Base-by-base conservation (phyloP, 2,329 filamentous ascomycete species). In the Arthrinium phaeospermum region DNA sequence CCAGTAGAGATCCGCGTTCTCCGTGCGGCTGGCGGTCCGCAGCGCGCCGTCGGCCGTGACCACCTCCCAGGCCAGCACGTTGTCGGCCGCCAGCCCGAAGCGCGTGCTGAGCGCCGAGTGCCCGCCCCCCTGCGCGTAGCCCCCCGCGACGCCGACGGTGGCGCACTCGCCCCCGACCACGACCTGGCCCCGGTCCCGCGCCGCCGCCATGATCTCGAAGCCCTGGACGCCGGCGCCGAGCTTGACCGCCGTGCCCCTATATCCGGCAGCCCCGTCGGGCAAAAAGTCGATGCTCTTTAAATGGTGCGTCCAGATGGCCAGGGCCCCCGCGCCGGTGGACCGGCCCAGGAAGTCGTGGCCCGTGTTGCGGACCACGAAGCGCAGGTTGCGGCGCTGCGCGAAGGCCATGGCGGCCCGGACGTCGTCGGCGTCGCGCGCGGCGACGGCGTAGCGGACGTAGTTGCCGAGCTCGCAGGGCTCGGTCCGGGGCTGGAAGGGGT, bases 1-100 rank as follows among this genome's bases (percentile, higher is more conserved):
- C 87, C 87, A 91, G 79, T 87, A 89, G 2, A 90, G 79, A 68
- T 90, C 88, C 0, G 80, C 68, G 71, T 89, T 85, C 30, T 85
- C 72, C 0, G 79, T 77, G 0, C 78, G 81, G 13, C 81, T 83
- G 0, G 87, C 87, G 1, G 78, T 82, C 1, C 88, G 74, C 16
- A 83, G 75, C 8, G 79, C 69, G 1, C 87, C 87, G 30, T 79
- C 75, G 0, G 82, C 84, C n/a, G 84, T 85, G 10, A 89, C 79
- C 4, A 86, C 83, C 57, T 85, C 80, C 78, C 80, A 84, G 71
- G 85, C 80, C 5, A 89, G 77, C 0, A 84, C 82, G 71, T 88
- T 84, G 73, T 89, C 87, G 0, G 86, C 86, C 3, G 76, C 86
- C 3, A 89, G 77, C 1, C 87, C 87, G 49, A 85, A 84, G 16